Evolutionary conservation across 768 basidiomycete species (phyloP).

Genomic region (Tricholoma furcatifolium): DNA sequence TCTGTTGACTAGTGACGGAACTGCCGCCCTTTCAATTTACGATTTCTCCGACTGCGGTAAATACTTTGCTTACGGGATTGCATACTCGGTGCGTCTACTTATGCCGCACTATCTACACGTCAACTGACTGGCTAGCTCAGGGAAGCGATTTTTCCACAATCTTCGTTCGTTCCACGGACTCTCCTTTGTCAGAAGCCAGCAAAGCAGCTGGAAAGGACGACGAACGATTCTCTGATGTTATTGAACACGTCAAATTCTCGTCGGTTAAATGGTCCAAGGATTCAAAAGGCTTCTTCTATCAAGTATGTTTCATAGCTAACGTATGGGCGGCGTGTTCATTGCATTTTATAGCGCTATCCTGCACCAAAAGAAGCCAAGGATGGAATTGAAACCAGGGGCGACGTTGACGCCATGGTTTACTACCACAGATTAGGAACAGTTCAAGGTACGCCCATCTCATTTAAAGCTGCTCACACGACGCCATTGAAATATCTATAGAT

Average conservation of each 20-base stretch:
- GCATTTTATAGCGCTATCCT: constrained; percentile 50
- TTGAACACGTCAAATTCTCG: constrained; percentile 79
- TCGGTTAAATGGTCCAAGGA: constrained; percentile 73
- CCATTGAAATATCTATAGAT: constrained; percentile 34
- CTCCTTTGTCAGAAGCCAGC: constrained; percentile 49
- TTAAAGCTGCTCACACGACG: background rate
- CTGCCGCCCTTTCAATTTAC: constrained; percentile 56
- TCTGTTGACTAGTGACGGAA: constrained; percentile 69
- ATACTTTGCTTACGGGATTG: constrained; percentile 77
- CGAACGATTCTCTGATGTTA: constrained; percentile 58
- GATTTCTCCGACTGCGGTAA: constrained; percentile 68
- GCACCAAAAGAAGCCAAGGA: constrained; percentile 43
- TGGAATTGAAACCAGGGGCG: constrained; percentile 59
- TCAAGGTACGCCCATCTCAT: constrained; percentile 47
- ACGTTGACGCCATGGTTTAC: constrained; percentile 70
- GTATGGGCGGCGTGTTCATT: constrained; percentile 4
- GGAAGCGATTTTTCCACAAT: constrained; percentile 74
- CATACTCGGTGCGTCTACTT: constrained; percentile 50
- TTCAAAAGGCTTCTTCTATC: constrained; percentile 84
- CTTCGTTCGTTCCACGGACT: constrained; percentile 62
- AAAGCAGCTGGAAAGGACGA: constrained; percentile 42
- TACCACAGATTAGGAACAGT: constrained; percentile 73
- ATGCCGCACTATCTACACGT: background rate
- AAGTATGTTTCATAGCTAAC: constrained; percentile 32
- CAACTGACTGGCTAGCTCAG: constrained; percentile 30